These are phyloP conservation scores for Corynespora cassiicola DNA, from an alignment of 2,329 filamentous ascomycete genomes.

Conservation along the genomic window DNA sequence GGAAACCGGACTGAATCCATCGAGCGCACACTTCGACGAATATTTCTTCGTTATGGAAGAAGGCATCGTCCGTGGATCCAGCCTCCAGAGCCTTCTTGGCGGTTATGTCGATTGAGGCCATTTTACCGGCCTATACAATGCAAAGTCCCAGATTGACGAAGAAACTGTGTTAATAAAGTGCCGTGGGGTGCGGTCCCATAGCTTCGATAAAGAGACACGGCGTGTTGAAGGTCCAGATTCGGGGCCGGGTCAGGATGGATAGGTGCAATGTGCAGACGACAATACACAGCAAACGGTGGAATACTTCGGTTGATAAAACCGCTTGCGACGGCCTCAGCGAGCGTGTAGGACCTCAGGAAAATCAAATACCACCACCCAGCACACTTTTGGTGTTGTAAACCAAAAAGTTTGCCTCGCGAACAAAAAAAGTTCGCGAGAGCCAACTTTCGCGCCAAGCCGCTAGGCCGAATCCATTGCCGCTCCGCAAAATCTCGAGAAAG, in stretches of 20 bases:
- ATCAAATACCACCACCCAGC: no score
- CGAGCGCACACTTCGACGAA: slow-evolving; percentile 84
- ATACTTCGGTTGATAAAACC: no score
- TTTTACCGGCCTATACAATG: slow-evolving; percentile 26
- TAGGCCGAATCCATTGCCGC: slow-evolving; percentile 28
- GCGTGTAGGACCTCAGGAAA: no score
- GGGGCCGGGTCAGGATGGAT: no score
- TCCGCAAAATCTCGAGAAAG: slow-evolving; percentile 39
- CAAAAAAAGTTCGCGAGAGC: slow-evolving; percentile 26
- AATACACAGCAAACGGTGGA: no score
- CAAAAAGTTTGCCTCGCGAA: neutral
- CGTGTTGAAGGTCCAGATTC: neutral
- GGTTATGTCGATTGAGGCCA: slow-evolving; percentile 33
- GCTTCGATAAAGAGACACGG: slow-evolving; percentile 31
- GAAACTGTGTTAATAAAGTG: no score
- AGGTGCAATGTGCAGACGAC: no score
- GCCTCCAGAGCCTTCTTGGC: slow-evolving; percentile 61
- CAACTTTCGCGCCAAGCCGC: slow-evolving; percentile 27
- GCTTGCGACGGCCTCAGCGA: no score
- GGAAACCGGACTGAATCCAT: slow-evolving; percentile 66
- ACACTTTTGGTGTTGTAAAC: no score
- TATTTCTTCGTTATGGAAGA: slow-evolving; percentile 74
- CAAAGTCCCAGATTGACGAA: no score
- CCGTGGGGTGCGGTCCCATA: slow-evolving; percentile 46
- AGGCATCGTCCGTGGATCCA: slow-evolving; percentile 74